Conservation (phyloP, 2,329 filamentous ascomycete genomes). For the Ophiostoma piceae region DNA sequence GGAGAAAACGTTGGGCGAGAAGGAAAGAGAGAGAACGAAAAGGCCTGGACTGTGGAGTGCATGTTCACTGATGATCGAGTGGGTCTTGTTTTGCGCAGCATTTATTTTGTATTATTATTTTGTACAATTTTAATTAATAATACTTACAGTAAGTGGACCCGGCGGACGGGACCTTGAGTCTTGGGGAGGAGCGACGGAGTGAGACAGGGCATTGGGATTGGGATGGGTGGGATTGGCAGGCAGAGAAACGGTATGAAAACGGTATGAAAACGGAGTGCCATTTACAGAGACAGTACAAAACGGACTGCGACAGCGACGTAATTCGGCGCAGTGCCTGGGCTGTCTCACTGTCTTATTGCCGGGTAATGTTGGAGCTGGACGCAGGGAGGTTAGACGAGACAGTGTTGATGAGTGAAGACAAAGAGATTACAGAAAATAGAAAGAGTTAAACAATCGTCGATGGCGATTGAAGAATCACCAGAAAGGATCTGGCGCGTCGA, state of each 20-base stretch:
- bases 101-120: neutral
- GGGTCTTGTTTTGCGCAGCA: neutral
- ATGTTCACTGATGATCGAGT: slow-evolving; percentile 6
- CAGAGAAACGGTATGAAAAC: neutral
- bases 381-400: slow-evolving; percentile 1
- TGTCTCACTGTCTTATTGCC: neutral
- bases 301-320: neutral
- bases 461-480: neutral
- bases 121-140: neutral
- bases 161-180: slow-evolving; percentile 4
- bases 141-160: neutral
- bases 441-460: neutral
- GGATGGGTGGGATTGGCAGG: slow-evolving; percentile 10
- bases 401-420: neutral
- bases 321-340: neutral
- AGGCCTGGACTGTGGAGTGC: slow-evolving; percentile 10
- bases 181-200: slow-evolving; percentile 6
- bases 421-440: neutral
- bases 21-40: neutral
- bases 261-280: neutral
- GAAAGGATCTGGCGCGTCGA: neutral
- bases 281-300: neutral
- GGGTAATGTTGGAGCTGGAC: slow-evolving; percentile 6
- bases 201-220: slow-evolving; percentile 8
- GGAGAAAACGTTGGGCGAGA: slow-evolving; percentile 4